A percentile compares a stretch with the other conserved stretches of the same genome.
phyloP scores from a whole-genome alignment of 257 asterid species.

The Prunella vulgaris region DNA sequence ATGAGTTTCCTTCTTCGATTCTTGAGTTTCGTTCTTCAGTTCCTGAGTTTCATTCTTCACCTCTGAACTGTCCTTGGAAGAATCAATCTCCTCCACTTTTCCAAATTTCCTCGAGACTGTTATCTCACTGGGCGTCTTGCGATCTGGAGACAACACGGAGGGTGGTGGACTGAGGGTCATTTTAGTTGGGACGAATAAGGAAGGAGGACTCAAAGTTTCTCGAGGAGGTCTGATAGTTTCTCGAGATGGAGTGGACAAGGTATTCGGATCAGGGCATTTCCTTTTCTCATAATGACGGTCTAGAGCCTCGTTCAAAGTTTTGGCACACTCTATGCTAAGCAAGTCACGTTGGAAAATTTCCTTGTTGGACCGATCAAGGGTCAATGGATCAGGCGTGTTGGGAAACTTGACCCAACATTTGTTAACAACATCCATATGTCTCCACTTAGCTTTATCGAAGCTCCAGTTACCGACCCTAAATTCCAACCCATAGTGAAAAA shows the following conservation, averaged over 20 bases:
- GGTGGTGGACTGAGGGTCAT: slow-evolving; percentile 26
- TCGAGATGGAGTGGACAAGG: slow-evolving; percentile 25
- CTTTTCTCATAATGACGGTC: slow-evolving; percentile 45
- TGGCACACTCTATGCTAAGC: slow-evolving; percentile 83
- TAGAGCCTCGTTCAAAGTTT: slow-evolving; percentile 69
- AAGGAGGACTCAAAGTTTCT: slow-evolving; percentile 25
- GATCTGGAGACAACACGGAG: slow-evolving; percentile 22
- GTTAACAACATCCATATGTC: slow-evolving; percentile 58
- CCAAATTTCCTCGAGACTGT: slow-evolving; percentile 31
- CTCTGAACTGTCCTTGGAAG: slow-evolving; percentile 12
- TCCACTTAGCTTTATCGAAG: slow-evolving; percentile 92
- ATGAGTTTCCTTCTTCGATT: slow-evolving; percentile 32
- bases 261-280: slow-evolving; percentile 50
- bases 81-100: slow-evolving; percentile 26
- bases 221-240: slow-evolving; percentile 25
- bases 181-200: slow-evolving; percentile 17
- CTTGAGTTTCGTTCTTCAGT: slow-evolving; percentile 17
- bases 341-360: slow-evolving; percentile 61
- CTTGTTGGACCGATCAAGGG: slow-evolving; percentile 52
- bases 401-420: slow-evolving; percentile 86
- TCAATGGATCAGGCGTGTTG: slow-evolving; percentile 64
- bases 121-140: slow-evolving; percentile 23
- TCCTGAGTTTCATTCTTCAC: slow-evolving; percentile 22
- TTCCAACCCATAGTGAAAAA: slow-evolving; percentile 87
- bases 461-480: slow-evolving; percentile 83